Conservation (phyloP, 352 stramenopile species). For the Blastocystis hominis region DNA sequence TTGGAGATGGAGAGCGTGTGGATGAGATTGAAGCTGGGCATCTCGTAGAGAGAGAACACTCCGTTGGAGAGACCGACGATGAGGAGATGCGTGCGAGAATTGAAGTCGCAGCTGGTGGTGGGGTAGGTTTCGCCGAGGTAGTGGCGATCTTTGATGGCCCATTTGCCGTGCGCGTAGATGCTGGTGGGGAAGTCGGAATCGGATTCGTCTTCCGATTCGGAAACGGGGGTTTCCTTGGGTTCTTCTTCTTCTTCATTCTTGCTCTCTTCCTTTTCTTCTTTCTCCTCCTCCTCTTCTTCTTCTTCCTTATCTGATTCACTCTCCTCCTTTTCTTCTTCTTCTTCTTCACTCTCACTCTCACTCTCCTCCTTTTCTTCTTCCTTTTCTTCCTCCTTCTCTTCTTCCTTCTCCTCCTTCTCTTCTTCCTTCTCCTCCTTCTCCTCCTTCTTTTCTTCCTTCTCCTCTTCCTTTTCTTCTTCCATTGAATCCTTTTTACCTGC, state of each 20-base stretch:
- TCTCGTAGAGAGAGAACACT: conserved; percentile 93
- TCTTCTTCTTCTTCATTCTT: conserved; percentile 60
- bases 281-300: conserved; percentile 62
- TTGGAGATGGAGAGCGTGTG: conserved; percentile 75
- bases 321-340: conserved; percentile 63
- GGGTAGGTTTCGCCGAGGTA: conserved; percentile 64
- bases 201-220: neutral
- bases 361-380: conserved; percentile 5
- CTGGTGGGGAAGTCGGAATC: neutral
- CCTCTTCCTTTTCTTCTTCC: neutral
- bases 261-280: conserved; percentile 58
- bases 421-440: neutral
- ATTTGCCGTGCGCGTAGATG: conserved; percentile 66
- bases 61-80: conserved; percentile 88
- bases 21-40: conserved; percentile 86
- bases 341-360: conserved; percentile 6
- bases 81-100: conserved; percentile 74
- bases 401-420: conserved; percentile 26
- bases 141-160: conserved; percentile 74
- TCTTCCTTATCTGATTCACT: conserved; percentile 60
- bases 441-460: conserved; percentile 21
- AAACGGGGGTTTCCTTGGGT: conserved; percentile 39
- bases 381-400: conserved; percentile 2
- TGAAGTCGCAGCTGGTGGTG: conserved; percentile 71
- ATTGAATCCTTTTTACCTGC: neutral